Evolutionary conservation across 2,329 filamentous ascomycete species (phyloP), one percentile per base, ranked within the genome.

Genomic region (Penicillium sp.): DNA sequence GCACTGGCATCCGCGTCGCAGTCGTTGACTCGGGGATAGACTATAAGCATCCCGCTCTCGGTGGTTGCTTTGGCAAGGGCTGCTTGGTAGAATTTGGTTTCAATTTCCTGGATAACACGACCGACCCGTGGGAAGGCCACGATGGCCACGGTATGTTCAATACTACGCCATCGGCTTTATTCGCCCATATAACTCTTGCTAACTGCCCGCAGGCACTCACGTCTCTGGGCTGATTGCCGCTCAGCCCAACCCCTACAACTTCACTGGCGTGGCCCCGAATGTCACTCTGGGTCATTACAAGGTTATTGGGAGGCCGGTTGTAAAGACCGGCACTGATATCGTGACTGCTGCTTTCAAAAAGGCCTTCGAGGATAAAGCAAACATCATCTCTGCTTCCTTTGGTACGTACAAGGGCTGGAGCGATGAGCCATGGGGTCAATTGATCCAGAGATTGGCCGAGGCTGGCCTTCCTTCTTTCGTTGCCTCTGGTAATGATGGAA

Each of bases 211-310:
- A 33, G 44, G 44, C 13, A 86, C 83, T 0, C 85, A 87, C 70
- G 83, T 87, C 24, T 80, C 85, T 1, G 87, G 87, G 35, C 87
- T 85, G 60, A 81, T 89, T 46, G 86, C 84, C 2, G 86, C 85
- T 1, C 82, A 86, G 69, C 69, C 47, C 79, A 75, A 86, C 67
- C 70, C 76, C 0, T 80, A 80, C 39, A 81, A 81, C n/a, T 83
- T 86, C 65, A 82, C 81, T 16, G 86, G 86, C 16, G 83, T 81
- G 10, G 85, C 84, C 0, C 81, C 83, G 0, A 83, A 79, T 41
- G 85, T 84, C 1, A 83, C 75, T 1, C 75, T 88, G 1, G 83
- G 83, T 46, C 78, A 81, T 47, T 88, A 83, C 74, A 80, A 81
- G 47, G 82, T 86, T 3, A 86, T 87, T 33, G 44, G 44, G 33